Evolutionary conservation across 208 protist species (phyloP), one percentile per base, ranked within the genome.

Genomic region (Tritrichomonas foetus): DNA sequence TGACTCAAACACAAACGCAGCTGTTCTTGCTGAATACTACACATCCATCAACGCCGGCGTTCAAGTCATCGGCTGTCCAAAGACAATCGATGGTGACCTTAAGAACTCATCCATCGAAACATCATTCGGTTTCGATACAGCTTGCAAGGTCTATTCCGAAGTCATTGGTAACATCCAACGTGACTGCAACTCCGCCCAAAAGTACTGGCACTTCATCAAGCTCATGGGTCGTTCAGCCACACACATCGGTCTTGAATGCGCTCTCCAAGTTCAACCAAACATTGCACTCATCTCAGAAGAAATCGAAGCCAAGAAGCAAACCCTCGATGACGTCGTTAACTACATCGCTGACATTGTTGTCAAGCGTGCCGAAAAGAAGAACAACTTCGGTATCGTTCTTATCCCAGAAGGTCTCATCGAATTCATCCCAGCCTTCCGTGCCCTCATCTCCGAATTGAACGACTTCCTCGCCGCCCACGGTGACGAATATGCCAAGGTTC

Each of bases 21-120:
- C 94, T 57, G 9, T 96, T 25, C 72, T 97, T 30, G 96, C 95
- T 66, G 96, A 97, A 82, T 94, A 94, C 55, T 96, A 96, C 82
- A 50, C 66, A 16, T 57, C 80, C 20, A 66, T 94, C 47, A 93
- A 94, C 33, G 41, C 94, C 25, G 44, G 33, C 30, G 94, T 93
- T 66, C 30, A n/a, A 61, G 95, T 97, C 74, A 93, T 96, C 57
- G 96, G 96, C 66, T 95, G 96, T n/a, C 96, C 96, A 93, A 97
- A 97, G 66, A 97, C 96, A 14, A 97, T 97, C 93, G 96, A 97
- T 92, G 95, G 96, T 50, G 96, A 97, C 94, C 93, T 97, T 25
- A 95, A 95, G 39, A 95, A 44, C 69, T 22, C 9, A 53, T 22
- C 93, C 1, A 94, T 96, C 64, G 96, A 97, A 92, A 94, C 74